Base-by-base conservation (phyloP, 441 rosid genomes). In the Eutrema salsugineum region DNA sequence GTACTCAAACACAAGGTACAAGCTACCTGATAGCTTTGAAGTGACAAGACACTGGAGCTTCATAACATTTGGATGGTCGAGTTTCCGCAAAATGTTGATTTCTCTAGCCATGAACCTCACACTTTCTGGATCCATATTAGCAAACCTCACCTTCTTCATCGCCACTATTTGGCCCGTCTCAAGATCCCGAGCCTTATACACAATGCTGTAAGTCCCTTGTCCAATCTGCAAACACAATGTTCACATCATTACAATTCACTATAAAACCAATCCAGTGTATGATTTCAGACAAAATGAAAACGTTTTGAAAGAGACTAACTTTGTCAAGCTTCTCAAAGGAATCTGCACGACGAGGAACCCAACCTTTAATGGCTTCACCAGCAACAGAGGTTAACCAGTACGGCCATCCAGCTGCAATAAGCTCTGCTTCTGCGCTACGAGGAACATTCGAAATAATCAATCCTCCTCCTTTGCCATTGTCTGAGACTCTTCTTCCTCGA, bases 51-150 rank as follows among this genome's bases (percentile, higher is more conserved):
- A 90, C 70, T 93, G 86, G 20, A 93, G 94, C 75, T 87, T 93
- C 88, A 93, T 86, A 16, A 89, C 83, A 70, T 93, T 93, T 11
- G 87, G 97, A 81, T 93, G 98, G 53, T 89, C 93, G 30, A 91
- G 89, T 70, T 82, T 83, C 12, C 98, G 86, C 81, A 91, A 51
- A 68, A 89, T 86, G 50, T 79, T 80, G 59, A 93, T 93, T 76
- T 93, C 98, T 65, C 98, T 86, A 1, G 98, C 97, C 98, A 93
- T 91, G 76, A 93, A 93, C 33, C 94, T 89, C 38, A 89, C 97
- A 66, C 98, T 93, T 62, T 89, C 97, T 3, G 93, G 91, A 70
- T 93, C 98, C 86, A 91, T 83, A 57, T 87, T 89, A 28, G 81
- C 80, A 79, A 91, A 93, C 51, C 96, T 76, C 17, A 93, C 97